phyloP scores from a whole-genome alignment of 108 stramenopile genomes.

The Poteriospumella lacustris region DNA sequence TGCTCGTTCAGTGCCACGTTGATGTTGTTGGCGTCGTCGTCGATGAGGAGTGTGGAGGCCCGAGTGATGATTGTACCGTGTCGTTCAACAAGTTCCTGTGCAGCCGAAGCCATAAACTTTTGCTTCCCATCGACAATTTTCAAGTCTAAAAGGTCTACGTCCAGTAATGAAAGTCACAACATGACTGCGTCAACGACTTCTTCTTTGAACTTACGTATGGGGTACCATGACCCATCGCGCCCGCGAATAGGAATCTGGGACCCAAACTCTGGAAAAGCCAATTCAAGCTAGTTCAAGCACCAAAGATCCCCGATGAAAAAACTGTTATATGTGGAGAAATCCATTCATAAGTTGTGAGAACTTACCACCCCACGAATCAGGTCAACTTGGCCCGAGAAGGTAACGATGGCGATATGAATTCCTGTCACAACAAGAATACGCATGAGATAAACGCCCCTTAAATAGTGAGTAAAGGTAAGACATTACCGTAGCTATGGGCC shows the following conservation, averaged over 20 bases:
- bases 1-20: constrained; percentile 61
- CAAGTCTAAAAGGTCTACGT: no score
- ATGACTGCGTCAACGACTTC: no score
- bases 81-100: constrained; percentile 67
- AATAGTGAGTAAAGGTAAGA: no score
- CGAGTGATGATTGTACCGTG: constrained; percentile 55
- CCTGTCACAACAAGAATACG: constrained; percentile 28
- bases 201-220: constrained; percentile 55
- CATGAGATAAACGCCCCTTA: no score
- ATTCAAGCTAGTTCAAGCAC: neutral
- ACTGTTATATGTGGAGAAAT: no score
- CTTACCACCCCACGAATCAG: constrained; percentile 66
- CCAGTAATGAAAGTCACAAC: no score
- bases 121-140: constrained; percentile 87
- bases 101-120: constrained; percentile 82
- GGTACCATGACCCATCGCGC: constrained; percentile 66
- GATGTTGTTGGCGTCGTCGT: constrained; percentile 82
- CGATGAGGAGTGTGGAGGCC: constrained; percentile 77
- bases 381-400: constrained; percentile 71
- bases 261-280: neutral
- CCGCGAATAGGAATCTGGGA: constrained; percentile 74
- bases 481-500: no score
- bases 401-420: constrained; percentile 79
- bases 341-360: neutral
- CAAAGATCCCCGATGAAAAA: no score